These are phyloP conservation scores for Xylaria scruposa DNA, from an alignment of 495 filamentous ascomycete genomes.

Conservation along the genomic window DNA sequence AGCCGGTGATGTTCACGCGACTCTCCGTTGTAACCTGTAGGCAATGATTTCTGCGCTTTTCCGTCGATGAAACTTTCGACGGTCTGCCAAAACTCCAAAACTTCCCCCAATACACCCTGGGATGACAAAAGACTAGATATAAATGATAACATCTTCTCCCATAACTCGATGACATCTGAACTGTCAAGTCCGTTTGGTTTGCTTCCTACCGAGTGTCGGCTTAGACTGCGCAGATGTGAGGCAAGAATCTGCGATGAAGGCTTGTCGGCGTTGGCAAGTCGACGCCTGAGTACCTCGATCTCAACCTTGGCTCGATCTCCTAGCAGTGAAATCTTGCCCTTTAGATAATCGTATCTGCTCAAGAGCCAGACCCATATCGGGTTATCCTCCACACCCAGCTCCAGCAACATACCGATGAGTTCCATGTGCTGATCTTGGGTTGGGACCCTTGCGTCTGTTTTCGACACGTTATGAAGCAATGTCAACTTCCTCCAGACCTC, in stretches of 20 bases:
- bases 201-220: slow-evolving; percentile 64
- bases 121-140: slow-evolving; percentile 74
- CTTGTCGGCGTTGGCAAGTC: slow-evolving; percentile 74
- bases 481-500: slow-evolving; percentile 84
- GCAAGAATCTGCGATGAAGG: slow-evolving; percentile 72
- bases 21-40: slow-evolving; percentile 82
- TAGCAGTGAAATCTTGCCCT: slow-evolving; percentile 76
- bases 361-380: slow-evolving; percentile 95
- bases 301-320: slow-evolving; percentile 86
- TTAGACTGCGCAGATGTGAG: slow-evolving; percentile 73
- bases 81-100: slow-evolving; percentile 92
- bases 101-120: slow-evolving; percentile 83
- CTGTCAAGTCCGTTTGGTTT: slow-evolving; percentile 69
- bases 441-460: slow-evolving; percentile 46
- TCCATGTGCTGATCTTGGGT: slow-evolving; percentile 85
- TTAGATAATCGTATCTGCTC: slow-evolving; percentile 86
- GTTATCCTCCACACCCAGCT: slow-evolving; percentile 92
- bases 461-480: slow-evolving; percentile 57
- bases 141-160: slow-evolving; percentile 81
- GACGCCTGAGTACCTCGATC: slow-evolving; percentile 86
- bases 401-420: slow-evolving; percentile 82
- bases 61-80: slow-evolving; percentile 90
- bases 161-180: slow-evolving; percentile 80
- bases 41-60: slow-evolving; percentile 79
- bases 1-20: slow-evolving; percentile 86